These are phyloP conservation scores for Aurantiochytrium sp. DNA, from an alignment of 108 stramenopile genomes.

Conservation along the genomic window DNA sequence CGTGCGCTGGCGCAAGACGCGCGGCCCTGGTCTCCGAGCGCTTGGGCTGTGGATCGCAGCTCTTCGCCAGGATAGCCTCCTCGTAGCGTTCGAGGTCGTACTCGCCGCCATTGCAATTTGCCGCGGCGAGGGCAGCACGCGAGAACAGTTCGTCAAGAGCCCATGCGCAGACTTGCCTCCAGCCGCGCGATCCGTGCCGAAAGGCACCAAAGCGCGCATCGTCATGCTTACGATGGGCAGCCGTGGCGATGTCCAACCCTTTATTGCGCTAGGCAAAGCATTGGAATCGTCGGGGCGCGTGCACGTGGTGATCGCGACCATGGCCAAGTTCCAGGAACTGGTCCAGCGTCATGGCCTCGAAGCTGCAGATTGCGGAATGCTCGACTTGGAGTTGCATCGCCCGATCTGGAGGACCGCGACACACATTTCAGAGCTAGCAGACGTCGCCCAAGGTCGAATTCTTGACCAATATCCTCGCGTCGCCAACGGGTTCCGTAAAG, in stretches of 20 bases:
- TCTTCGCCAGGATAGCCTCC: no score
- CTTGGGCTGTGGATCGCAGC: no score
- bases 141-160: not conserved
- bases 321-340: not conserved
- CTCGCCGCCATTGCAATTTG: not conserved
- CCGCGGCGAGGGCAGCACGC: not conserved
- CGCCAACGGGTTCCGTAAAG: not conserved
- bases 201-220: not conserved
- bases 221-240: conserved; percentile 14
- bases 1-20: no score
- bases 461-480: not conserved
- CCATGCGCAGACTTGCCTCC: not conserved
- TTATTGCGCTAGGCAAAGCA: not conserved
- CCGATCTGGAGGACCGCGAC: not conserved
- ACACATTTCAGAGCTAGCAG: not conserved
- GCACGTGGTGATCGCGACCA: not conserved
- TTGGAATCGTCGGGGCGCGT: not conserved
- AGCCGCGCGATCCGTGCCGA: not conserved
- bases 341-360: not conserved
- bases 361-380: not conserved
- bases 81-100: not conserved
- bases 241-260: conserved; percentile 26
- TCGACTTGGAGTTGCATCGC: not conserved
- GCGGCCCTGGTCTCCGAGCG: no score
- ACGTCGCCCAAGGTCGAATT: not conserved